These are phyloP conservation scores for Cyclostephanos tholiformis DNA, from an alignment of 108 stramenopile species.

Conservation along the genomic window DNA sequence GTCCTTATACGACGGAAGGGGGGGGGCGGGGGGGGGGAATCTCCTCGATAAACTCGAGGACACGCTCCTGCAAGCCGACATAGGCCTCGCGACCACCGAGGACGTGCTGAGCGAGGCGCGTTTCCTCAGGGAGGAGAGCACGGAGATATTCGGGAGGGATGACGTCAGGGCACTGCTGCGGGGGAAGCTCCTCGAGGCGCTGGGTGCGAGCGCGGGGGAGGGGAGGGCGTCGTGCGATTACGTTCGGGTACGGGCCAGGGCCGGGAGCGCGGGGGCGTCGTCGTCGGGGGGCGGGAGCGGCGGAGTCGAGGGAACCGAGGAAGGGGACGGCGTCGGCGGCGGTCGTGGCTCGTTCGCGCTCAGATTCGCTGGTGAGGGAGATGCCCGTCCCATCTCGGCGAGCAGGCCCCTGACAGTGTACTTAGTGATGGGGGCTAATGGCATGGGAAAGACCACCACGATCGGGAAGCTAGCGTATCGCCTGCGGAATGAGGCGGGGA, in stretches of 20 bases:
- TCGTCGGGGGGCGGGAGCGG: not conserved
- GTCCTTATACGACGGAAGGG: not conserved
- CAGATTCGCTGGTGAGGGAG: constrained; percentile 53
- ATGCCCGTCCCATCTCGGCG: constrained; percentile 13
- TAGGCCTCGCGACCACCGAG: constrained; percentile 75
- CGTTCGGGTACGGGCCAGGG: constrained; percentile 10
- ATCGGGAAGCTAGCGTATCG: constrained; percentile 94
- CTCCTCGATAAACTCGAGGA: constrained; percentile 76
- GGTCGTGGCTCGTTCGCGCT: constrained; percentile 51
- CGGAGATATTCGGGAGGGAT: constrained; percentile 55
- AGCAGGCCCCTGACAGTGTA: constrained; percentile 65
- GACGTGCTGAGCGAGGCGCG: constrained; percentile 82
- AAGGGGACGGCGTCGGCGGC: constrained; percentile 6
- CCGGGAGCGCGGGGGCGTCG: not conserved
- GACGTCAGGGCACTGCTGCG: constrained; percentile 80
- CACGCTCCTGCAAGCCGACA: constrained; percentile 78
- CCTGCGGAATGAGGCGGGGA: constrained; percentile 73
- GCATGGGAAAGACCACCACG: constrained; percentile 96
- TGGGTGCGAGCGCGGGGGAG: constrained; percentile 39
- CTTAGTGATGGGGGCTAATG: constrained; percentile 87
- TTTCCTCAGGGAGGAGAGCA: constrained; percentile 53
- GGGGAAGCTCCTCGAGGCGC: constrained; percentile 76
- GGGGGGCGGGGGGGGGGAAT: constrained; percentile 45
- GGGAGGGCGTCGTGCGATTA: constrained; percentile 10
- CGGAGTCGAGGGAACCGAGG: not conserved